Evolutionary conservation across 148 eudicot genomes (phyloP).

Genomic region (Beta vulgaris): DNA sequence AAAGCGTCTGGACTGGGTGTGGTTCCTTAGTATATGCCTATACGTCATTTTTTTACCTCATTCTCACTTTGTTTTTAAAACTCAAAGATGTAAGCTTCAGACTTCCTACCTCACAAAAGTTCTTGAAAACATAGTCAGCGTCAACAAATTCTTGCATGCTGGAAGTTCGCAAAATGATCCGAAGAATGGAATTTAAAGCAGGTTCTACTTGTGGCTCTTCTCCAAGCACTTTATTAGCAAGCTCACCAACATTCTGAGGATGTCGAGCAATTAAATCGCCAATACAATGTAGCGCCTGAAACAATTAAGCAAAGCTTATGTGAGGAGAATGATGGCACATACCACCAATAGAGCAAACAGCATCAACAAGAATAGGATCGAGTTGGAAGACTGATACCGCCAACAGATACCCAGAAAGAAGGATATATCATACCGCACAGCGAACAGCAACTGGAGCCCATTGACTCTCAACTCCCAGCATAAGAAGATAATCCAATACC

Average conservation of each 20-base stretch:
- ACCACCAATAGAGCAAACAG: conserved; percentile 13
- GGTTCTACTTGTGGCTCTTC: conserved; percentile 81
- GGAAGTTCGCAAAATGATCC: conserved; percentile 82
- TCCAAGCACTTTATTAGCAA: conserved; percentile 84
- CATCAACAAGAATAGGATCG: neutral
- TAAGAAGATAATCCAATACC: conserved; percentile 67
- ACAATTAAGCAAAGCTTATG: conserved; percentile 10
- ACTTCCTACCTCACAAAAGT: conserved; percentile 79
- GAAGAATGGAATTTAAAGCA: conserved; percentile 78
- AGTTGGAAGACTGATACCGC: conserved; percentile 2
- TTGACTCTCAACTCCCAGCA: conserved; percentile 96
- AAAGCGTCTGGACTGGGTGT: neutral
- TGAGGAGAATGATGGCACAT: conserved; percentile 13
- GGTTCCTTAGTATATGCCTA: neutral
- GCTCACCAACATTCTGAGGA: conserved; percentile 66
- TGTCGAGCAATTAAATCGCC: conserved; percentile 72
- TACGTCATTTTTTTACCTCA: neutral
- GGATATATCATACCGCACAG: conserved; percentile 64
- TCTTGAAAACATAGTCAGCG: conserved; percentile 84
- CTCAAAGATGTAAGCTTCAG: neutral
- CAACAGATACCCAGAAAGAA: neutral
- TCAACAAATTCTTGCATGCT: conserved; percentile 82
- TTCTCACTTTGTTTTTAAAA: neutral
- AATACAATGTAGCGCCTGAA: conserved; percentile 77
- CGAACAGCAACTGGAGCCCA: conserved; percentile 96